Base-by-base conservation (phyloP, 129 eudicot species). In the Scalesia atractyloides region DNA sequence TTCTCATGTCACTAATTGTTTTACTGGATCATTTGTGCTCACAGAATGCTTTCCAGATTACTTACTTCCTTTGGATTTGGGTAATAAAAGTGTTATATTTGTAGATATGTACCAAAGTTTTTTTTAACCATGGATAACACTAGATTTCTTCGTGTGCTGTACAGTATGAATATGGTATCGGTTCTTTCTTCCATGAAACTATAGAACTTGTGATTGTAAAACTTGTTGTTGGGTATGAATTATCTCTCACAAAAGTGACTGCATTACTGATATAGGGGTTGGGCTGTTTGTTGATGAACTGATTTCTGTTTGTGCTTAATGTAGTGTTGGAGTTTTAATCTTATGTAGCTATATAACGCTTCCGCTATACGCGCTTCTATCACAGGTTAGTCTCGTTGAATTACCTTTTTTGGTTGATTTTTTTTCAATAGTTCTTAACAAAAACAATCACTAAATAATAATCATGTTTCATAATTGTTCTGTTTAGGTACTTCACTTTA, bases 1-100 rank as follows among this genome's bases (percentile, higher is more conserved):
- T 33, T 68, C 11, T 17, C 13, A 60, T 78, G 62, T 33, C 63
- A 57, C 68, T 77, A 14, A 70, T 51, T 16, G 44, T 66, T 54
- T 24, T 70, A 30, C 51, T 58, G 39, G 12, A 54, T 69, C 20
- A 33, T 12, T 68, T 64, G 56, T 77, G 47, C 46, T 46, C 77
- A 81, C 99, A 95, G 99, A 95, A 90, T 72, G 99, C 97, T 47
- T 95, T 95, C 84, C 99, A 95, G 76, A 64, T 95, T 17, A 88
- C 99, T 49, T 90, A 90, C 73, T 83, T 88, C 78, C 66, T 90
- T 72, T 90, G 99, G 99, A 90, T 88, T 72, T 90, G 96, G 97
- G 99, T 95, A 90, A 78, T 5, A 26, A 20, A 26, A 50, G 47
- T 64, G 3, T 14, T 39, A 69, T 19, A 37, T 33, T 14, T 18